These are phyloP conservation scores for Epithele typhae DNA, from an alignment of 768 basidiomycete species.

Conservation along the genomic window DNA sequence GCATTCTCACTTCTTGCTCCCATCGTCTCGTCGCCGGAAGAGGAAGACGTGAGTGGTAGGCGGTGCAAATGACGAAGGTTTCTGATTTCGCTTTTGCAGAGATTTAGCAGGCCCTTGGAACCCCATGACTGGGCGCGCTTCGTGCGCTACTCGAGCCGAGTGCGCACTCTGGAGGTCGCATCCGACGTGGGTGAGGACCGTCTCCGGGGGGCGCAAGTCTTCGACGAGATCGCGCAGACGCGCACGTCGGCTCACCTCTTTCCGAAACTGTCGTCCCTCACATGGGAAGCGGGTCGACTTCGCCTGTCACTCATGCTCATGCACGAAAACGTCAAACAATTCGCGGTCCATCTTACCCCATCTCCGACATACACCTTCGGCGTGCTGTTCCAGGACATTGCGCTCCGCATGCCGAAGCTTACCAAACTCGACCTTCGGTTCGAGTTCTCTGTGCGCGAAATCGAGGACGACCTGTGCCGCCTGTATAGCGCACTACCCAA, in stretches of 20 bases:
- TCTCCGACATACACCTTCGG: slow-evolving; percentile 29
- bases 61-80: background rate
- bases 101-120: slow-evolving; percentile 32
- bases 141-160: slow-evolving; percentile 40
- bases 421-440: slow-evolving; percentile 44
- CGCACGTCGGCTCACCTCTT: slow-evolving; percentile 49
- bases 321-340: slow-evolving; percentile 44
- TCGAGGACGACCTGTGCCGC: slow-evolving; percentile 37
- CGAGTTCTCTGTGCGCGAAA: slow-evolving; percentile 32
- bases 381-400: slow-evolving; percentile 35
- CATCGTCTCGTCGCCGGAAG: slow-evolving; percentile 20
- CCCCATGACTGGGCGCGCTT: slow-evolving; percentile 55
- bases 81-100: background rate
- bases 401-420: slow-evolving; percentile 48
- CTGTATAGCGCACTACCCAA: slow-evolving; percentile 39
- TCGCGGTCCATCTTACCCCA: slow-evolving; percentile 25
- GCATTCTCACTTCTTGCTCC: slow-evolving; percentile 50
- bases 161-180: slow-evolving; percentile 15
- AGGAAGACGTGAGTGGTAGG: background rate
- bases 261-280: slow-evolving; percentile 48
- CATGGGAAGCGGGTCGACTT: slow-evolving; percentile 39
- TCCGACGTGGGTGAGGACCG: background rate
- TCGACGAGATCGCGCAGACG: slow-evolving; percentile 55
- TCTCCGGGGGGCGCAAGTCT: slow-evolving; percentile 28
- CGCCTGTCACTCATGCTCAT: slow-evolving; percentile 50